Evolutionary conservation across 305 asterid genomes (phyloP), one percentile per base, ranked within the genome.

Genomic region (Fraxinus nigra): DNA sequence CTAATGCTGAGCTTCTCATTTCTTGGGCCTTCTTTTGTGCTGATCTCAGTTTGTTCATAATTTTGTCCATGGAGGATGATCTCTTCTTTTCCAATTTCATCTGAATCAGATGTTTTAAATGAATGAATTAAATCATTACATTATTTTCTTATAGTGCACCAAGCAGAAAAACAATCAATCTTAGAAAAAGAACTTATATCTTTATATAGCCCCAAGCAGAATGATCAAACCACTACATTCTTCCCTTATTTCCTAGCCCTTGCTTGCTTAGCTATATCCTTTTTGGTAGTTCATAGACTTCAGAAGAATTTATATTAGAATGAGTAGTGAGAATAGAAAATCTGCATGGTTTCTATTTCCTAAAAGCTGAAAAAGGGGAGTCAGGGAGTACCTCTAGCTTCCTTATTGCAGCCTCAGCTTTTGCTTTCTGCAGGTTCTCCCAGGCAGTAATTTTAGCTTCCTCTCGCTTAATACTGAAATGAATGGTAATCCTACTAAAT

Each of bases 391-490:
- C 98, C 98, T 95, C 99, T 32, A 95, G 92, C 86, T 95, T 94
- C 79, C 97, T 89, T 78, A 93, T 87, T 67, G 98, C 92, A 79
- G 98, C 95, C 86, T 95, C 99, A 16, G 99, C 99, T 91, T 94
- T 95, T 59, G 98, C 99, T 87, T 92, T 95, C 88, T 95, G 99
- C 86, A 94, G 87, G 85, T 94, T 94, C 89, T 94, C 99, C 99
- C 99, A 95, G 34, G 98, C 97, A 43, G 89, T 79, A 72, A 95
- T 93, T 85, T 89, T 95, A 26, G 95, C 94, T 87, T 95, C 98
- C 88, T 94, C 97, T 80, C 97, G 88, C 86, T 85, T 90, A 75
- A 88, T 76, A 89, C 99, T 96, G 91, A 76, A 82, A 89, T 54
- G 33, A 38, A 81, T 8, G 48, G 78, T n/a, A 40, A 18, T 34